Evolutionary conservation across 805 yeast species (phyloP), one percentile per base, ranked within the genome.

Genomic region (Hanseniaspora clermontiae): DNA sequence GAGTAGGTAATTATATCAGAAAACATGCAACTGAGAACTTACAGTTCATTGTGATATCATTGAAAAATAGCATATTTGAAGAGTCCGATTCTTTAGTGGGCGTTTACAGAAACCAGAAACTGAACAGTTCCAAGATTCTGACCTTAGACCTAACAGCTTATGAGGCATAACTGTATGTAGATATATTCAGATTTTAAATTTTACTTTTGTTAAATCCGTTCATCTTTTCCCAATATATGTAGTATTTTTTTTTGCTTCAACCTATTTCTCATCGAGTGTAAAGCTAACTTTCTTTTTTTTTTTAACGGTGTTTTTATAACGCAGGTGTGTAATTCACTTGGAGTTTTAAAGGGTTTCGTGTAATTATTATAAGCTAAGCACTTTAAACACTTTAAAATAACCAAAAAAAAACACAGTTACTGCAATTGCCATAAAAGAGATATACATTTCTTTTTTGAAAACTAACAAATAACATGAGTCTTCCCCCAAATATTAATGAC

Each of bases 81-180:
- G 81, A 81, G 63, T 86, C 96, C 8, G 95, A 88, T 65, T 83
- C 96, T 0, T 74, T 93, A 57, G 95, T 93, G 5, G 98, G 98
- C 36, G 90, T 93, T 51, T 90, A 87, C 71, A 76, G 95, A 60
- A 93, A 86, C 59, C 95, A 85, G 62, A 70, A 72, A 8, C 78
- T 80, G 53, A 87, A 85, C 63, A 77, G 87, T 50, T 84, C 95
- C 4, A 79, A 75, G 61, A 82, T 88, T 2, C 73, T 87, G 32
- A 85, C 93, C 0, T 67, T 87, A 58, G 91, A 87, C 65, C 74
- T 87, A 63, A 74, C 50, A 12, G 27, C 37, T 5, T 55, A 49
- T 32, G 58, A 38, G 24, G 24, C 31, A 40, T 32, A 15, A 15
- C 14, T 15, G n/a, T 14, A 32, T 4, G 12, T 32, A 32, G 3